phyloP scores from a whole-genome alignment of 306 rosid genomes.

The Quercus berberidifolia region DNA sequence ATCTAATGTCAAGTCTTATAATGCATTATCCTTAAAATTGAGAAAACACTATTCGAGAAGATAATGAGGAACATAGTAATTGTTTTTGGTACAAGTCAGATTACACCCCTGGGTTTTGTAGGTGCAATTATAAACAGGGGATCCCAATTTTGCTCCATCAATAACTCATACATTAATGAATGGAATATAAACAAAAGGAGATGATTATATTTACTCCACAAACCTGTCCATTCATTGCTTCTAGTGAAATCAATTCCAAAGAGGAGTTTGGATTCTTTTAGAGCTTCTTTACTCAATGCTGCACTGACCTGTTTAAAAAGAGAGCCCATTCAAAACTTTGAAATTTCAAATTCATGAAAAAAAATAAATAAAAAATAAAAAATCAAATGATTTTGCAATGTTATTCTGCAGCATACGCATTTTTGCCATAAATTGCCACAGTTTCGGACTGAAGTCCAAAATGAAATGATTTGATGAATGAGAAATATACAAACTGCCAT shows the following conservation, averaged over 20 bases:
- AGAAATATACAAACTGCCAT: not conserved
- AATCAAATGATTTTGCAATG: not conserved
- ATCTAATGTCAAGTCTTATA: not conserved
- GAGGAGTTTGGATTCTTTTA: constrained; percentile 84
- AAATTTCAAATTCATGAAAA: not conserved
- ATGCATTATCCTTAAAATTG: not conserved
- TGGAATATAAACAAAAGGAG: not conserved
- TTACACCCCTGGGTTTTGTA: not conserved
- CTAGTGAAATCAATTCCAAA: constrained; percentile 88
- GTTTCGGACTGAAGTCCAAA: not conserved
- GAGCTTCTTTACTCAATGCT: constrained; percentile 68
- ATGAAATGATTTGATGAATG: not conserved
- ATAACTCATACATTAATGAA: not conserved
- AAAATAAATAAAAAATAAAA: too few species aligned
- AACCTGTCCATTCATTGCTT: constrained; percentile 97
- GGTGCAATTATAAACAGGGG: not conserved
- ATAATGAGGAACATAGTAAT: not conserved
- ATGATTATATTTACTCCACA: constrained; percentile 15
- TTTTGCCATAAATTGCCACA: not conserved
- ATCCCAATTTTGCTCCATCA: not conserved
- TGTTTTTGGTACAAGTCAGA: not conserved
- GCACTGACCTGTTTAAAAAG: constrained; percentile 48
- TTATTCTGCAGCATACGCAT: not conserved
- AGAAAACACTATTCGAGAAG: not conserved
- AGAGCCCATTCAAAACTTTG: not conserved